A percentile compares a stretch with the other conserved stretches of the same genome.
These are phyloP conservation scores for Chloroidium sp. DNA, from an alignment of 163 green algal species.

Conservation along the genomic window DNA sequence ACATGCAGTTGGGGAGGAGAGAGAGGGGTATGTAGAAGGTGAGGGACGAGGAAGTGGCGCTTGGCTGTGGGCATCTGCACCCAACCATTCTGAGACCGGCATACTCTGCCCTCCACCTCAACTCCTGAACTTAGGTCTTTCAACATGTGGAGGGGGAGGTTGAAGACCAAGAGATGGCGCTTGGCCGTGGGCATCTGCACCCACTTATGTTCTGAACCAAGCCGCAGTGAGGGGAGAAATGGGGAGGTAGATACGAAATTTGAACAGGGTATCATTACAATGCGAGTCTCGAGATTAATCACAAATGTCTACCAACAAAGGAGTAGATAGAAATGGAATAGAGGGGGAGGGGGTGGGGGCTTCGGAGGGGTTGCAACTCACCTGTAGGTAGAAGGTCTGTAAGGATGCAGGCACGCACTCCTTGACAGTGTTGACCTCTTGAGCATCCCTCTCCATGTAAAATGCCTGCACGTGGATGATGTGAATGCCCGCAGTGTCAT, in stretches of 20 bases:
- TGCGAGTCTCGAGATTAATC: too few relatives aligned
- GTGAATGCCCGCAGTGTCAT: too few relatives aligned
- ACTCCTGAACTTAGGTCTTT: too few relatives aligned
- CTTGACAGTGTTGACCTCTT: slow-evolving; percentile 4
- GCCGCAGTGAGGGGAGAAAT: too few relatives aligned
- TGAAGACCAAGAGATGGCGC: neutral
- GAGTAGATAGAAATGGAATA: too few relatives aligned
- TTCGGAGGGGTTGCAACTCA: neutral
- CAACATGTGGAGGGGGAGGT: too few relatives aligned
- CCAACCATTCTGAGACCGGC: neutral
- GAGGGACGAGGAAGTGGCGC: neutral
- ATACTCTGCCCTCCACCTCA: neutral
- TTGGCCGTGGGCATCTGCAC: neutral
- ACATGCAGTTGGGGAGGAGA: too few relatives aligned
- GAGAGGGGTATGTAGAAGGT: too few relatives aligned
- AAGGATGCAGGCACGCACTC: slow-evolving; percentile 1
- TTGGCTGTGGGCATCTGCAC: neutral
- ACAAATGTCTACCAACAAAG: too few relatives aligned
- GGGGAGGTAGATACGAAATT: too few relatives aligned
- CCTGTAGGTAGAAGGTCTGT: slow-evolving; percentile 13
- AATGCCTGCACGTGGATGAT: neutral
- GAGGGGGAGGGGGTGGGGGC: neutral
- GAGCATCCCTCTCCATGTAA: slow-evolving; percentile 10
- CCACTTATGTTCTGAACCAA: neutral
- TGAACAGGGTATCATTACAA: too few relatives aligned